Evolutionary conservation across 2,329 filamentous ascomycete genomes (phyloP), one percentile per base, ranked within the genome.

Genomic region (Ilyonectria sp.): DNA sequence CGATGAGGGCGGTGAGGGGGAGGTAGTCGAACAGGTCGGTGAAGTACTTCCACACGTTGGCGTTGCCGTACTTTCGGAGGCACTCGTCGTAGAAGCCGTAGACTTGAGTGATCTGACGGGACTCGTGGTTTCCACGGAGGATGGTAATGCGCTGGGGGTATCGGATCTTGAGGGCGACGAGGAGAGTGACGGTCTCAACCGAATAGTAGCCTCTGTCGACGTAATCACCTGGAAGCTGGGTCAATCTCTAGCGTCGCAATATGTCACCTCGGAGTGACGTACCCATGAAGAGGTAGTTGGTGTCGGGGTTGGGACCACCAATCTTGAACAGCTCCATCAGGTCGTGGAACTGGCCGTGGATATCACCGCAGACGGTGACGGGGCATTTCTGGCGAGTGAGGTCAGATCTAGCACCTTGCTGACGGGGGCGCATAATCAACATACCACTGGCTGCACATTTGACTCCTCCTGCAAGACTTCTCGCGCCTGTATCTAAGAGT

Each of bases 41-140:
- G 82, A 97, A 99, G 81, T 94, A 98, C 86, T 98, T 98, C 96
- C 96, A 99, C 71, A 99, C 96, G 76, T 97, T 98, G 70, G 96
- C 95, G 79, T 98, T 98, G 82, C 96, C 96, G 81, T 99, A 99
- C 86, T 99, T 99, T 81, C 95, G 93, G 76, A 98, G 90, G 81
- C 96, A 99, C 83, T 99, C 96, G 82, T 98, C 96, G 86, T 99
- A 99, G 86, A 99, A 99, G 70, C 96, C 96, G 81, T 99, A 99
- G 67, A 99, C 96, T 83, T 98, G 95, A 52, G 96, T 99, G 82
- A 99, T 99, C 84, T 99, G 96, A 77, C 96, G 92, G 71, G 95
- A 98, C 85, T 99, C 96, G 89, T 99, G 96, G 85, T 99, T 99
- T 79, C 96, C 96, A 80, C 96, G 95, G 75, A 99, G 93, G 80